phyloP scores from a whole-genome alignment of 2,329 filamentous ascomycete species.

The Colletotrichum sp. region DNA sequence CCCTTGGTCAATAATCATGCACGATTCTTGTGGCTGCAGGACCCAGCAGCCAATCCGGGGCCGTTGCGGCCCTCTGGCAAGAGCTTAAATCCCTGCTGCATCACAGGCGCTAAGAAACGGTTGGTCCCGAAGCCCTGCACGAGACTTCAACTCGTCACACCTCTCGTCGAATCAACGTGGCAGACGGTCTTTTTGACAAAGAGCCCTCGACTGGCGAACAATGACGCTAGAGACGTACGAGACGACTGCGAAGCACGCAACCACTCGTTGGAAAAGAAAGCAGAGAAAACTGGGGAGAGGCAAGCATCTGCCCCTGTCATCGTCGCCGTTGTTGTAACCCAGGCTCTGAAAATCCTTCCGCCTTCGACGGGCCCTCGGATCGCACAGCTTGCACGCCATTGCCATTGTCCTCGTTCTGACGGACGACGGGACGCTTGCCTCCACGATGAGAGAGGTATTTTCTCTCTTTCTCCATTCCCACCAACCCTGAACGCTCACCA shows the following conservation, averaged over 20 bases:
- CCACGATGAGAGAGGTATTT: conserved; percentile 6
- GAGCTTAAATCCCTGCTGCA: conserved; percentile 29
- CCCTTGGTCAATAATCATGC: conserved; percentile 31
- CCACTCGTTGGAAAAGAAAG: background rate
- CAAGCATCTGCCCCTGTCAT: background rate
- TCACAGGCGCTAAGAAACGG: conserved; percentile 42
- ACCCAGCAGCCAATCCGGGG: conserved; percentile 44
- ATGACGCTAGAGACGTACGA: conserved; percentile 20
- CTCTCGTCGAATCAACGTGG: conserved; percentile 38
- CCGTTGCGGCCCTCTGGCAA: conserved; percentile 31
- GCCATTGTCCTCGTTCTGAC: background rate
- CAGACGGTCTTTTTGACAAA: background rate
- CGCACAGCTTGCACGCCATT: conserved; percentile 15
- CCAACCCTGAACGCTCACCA: background rate
- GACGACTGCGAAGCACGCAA: background rate
- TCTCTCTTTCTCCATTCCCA: background rate
- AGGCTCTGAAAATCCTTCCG: background rate
- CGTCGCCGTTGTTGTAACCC: background rate
- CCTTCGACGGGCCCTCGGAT: background rate
- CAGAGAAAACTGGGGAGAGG: background rate
- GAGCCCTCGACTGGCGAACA: conserved; percentile 3
- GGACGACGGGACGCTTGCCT: background rate
- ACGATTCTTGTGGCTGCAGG: conserved; percentile 26
- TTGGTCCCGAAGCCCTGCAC: conserved; percentile 54
- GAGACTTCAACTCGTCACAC: conserved; percentile 49